Base-by-base conservation (phyloP, 2,329 filamentous ascomycete genomes). In the Raffaelea arxii region DNA sequence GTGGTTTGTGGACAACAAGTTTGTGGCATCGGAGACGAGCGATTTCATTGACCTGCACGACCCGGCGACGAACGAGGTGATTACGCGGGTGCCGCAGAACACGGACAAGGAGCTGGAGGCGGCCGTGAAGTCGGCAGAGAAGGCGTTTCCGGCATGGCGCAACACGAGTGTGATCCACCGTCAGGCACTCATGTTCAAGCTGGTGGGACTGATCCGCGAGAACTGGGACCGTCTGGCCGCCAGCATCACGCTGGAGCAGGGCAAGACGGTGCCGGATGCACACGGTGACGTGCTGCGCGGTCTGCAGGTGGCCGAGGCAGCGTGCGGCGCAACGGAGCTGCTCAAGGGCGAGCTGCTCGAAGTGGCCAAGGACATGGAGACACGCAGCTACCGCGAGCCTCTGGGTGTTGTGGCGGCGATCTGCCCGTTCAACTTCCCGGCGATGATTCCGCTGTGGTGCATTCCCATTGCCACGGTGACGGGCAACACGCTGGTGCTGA, bases 371-470 rank as follows among this genome's bases (percentile, higher is more conserved):
- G 86, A 92, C 59, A 92, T 92, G 86, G 86, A 92, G 72, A 92
- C 86, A 25, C 72, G 85, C 60, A 84, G 78, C 49, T 92, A 92
- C 64, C 77, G 80, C 51, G 86, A 92, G 72, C 85, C 86, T 49
- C 67, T 92, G 59, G 86, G 86, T 46, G 82, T 92, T 27, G 81
- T 85, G 38, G 85, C 86, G 48, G 84, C 86, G 49, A 92, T 92
- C 56, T 92, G 86, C 72, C 86, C 86, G 2, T 92, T 92, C 62
- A 92, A 92, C 72, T 92, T 92, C 68, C 86, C 86, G 38, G 86
- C 86, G 56, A 94, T 94, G 86, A 92, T 94, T 63, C 87, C 86
- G 4, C 74, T 94, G n/a, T 94, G 86, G 86, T 88, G 78, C 51
- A 89, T 94, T 51, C 87, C 86, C 35, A 85, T 92, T 56, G 86